Percentiles rank a stretch among this genome's conserved stretches.
Conservation (phyloP, 2,329 filamentous ascomycete genomes). For the Didymella lethalis region DNA sequence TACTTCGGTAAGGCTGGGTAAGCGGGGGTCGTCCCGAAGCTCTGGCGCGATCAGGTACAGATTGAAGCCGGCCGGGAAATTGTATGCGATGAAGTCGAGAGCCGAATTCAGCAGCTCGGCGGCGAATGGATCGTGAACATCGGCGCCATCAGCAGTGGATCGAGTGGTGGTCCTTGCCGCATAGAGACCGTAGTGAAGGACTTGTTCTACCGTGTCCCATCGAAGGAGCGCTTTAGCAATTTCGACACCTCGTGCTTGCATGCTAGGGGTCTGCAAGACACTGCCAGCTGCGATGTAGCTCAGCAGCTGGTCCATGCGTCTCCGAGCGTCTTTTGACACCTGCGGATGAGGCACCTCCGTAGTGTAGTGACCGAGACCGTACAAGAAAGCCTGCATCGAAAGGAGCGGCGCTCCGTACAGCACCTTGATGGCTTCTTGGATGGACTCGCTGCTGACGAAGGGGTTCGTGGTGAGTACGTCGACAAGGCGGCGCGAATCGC, state of each 20-base stretch:
- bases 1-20: constrained; percentile 52
- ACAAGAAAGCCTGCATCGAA: constrained; percentile 36
- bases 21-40: constrained; percentile 57
- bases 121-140: constrained; percentile 63
- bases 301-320: constrained; percentile 54
- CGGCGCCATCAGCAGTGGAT: constrained; percentile 22
- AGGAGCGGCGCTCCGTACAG: constrained; percentile 49
- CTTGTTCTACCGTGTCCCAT: constrained; percentile 70
- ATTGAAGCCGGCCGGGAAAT: constrained; percentile 67
- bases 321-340: constrained; percentile 40
- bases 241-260: constrained; percentile 66
- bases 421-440: constrained; percentile 48
- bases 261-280: constrained; percentile 63
- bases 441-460: constrained; percentile 40
- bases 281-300: constrained; percentile 71
- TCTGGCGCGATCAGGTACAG: constrained; percentile 62
- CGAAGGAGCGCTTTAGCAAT: constrained; percentile 65
- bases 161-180: constrained; percentile 44
- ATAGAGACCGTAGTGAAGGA: constrained; percentile 66
- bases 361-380: constrained; percentile 41
- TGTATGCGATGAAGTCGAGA: constrained; percentile 66
- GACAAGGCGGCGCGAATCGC: constrained; percentile 37
- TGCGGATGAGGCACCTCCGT: constrained; percentile 33
- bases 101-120: constrained; percentile 63
- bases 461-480: constrained; percentile 41